These are phyloP conservation scores for Thalassia testudinum DNA, from an alignment of 116 monocot species.

Conservation along the genomic window DNA sequence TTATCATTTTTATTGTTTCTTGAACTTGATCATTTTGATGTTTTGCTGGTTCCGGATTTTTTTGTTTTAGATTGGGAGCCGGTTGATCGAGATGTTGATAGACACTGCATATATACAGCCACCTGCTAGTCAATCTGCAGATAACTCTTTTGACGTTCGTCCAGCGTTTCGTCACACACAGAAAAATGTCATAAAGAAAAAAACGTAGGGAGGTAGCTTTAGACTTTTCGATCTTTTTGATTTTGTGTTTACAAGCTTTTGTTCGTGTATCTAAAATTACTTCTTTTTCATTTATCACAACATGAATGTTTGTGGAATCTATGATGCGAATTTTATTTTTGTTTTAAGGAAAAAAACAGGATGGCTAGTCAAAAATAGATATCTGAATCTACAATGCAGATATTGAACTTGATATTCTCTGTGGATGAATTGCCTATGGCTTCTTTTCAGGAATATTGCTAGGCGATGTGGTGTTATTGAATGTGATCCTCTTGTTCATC, in stretches of 20 bases:
- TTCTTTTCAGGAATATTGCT: too few species aligned
- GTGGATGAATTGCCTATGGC: too few species aligned
- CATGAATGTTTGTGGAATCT: too few species aligned
- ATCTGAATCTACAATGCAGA: too few species aligned
- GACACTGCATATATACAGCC: slow-evolving; percentile 91
- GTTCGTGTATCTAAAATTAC: too few species aligned
- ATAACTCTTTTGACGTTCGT: slow-evolving; percentile 72
- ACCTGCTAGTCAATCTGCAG: slow-evolving; percentile 67
- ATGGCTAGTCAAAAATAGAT: too few species aligned
- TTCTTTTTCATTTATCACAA: too few species aligned
- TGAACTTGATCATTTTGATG: not conserved
- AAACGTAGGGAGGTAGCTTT: too few species aligned
- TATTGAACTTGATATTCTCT: too few species aligned
- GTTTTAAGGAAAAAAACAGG: too few species aligned
- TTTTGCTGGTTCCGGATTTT: not conserved
- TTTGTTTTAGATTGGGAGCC: slow-evolving; percentile 63
- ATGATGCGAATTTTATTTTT: too few species aligned
- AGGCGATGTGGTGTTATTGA: slow-evolving; percentile 76
- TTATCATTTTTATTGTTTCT: slow-evolving; percentile 2
- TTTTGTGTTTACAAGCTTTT: not conserved
- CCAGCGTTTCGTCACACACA: slow-evolving; percentile 64
- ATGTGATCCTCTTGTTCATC: slow-evolving; percentile 75
- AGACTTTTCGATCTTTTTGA: not conserved
- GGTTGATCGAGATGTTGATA: slow-evolving; percentile 79
- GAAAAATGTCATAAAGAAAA: not conserved